Base-by-base conservation (phyloP, 345 rosid species). In the Geranium rotundifolium region DNA sequence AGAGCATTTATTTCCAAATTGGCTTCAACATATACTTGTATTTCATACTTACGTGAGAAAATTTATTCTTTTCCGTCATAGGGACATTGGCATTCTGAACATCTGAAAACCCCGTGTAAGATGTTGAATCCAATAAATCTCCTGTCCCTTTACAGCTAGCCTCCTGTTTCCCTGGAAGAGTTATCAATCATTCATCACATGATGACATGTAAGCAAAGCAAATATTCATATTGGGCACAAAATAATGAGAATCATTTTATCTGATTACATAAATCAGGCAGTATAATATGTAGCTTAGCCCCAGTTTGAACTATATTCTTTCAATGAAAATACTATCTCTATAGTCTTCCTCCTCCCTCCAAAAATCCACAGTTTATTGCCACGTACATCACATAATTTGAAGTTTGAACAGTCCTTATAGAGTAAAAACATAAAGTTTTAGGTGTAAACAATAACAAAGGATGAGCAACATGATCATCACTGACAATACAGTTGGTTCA, bases 1-100 rank as follows among this genome's bases (percentile, higher is more conserved):
- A 56, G 52, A 39, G 7, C 7, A 2, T 13, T 17, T 14, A 14
- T 23, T 63, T 19, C 8, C 63, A 54, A 62, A 29, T 46, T 46
- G 14, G 52, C 10, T 46, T 46, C 52, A 46, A 9, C 52, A 46
- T 14, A 46, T 14, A 72, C 12, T 37, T 29, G 62, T 41, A 57
- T 59, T 63, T 61, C 37, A 46, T 60, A 46, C 73, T 75, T 61
- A 86, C 92, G 85, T 77, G 75, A 58, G 58, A 69, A 59, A 58
- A 56, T 63, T 34, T 64, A 54, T 60, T 63, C 61, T 17, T 69
- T 60, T 60, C 71, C 72, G 60, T 70, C 63, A 66, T 66, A 63
- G 60, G 19, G 56, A 66, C n/a, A 29, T 69, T 64, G 37, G 66
- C 60, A 20, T 31, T 67, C 9, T 66, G 72, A 69, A 17, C 56